A percentile compares a stretch with the other conserved stretches of the same genome.
These are phyloP conservation scores for Hypsizygus marmoreus DNA, from an alignment of 768 basidiomycete species.

Conservation along the genomic window DNA sequence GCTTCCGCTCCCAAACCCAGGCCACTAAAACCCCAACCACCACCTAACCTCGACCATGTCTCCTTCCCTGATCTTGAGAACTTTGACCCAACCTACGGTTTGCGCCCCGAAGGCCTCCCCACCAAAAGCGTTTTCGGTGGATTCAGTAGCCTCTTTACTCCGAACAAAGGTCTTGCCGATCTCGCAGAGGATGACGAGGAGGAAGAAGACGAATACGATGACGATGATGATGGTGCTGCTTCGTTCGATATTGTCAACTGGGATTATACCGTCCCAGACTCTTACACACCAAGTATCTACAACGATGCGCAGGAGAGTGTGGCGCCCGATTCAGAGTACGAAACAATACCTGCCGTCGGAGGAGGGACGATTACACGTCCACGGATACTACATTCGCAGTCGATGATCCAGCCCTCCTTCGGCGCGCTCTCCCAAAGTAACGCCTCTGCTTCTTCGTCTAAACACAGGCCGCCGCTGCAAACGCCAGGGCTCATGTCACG, in stretches of 20 bases:
- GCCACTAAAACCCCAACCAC: conserved; percentile 13
- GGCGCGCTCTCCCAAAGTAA: conserved; percentile 19
- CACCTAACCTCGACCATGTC: conserved; percentile 28
- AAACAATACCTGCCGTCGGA: conserved; percentile 89
- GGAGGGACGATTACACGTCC: conserved; percentile 88
- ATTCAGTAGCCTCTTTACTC: conserved; percentile 73
- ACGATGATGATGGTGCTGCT: conserved; percentile 34
- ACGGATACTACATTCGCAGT: conserved; percentile 83
- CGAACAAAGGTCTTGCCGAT: conserved; percentile 73
- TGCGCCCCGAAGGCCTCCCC: conserved; percentile 90
- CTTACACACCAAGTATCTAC: conserved; percentile 42
- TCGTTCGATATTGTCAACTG: conserved; percentile 73
- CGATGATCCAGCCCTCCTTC: conserved; percentile 58
- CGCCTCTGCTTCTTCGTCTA: conserved; percentile 18
- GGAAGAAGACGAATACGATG: conserved; percentile 41
- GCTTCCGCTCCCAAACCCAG: conserved; percentile 23
- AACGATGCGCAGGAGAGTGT: conserved; percentile 42
- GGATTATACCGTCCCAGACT: conserved; percentile 57
- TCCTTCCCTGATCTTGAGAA: conserved; percentile 63
- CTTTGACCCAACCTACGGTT: conserved; percentile 95
- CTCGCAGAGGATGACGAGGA: conserved; percentile 71
- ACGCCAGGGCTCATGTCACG: conserved; percentile 29
- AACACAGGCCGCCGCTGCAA: conserved; percentile 17
- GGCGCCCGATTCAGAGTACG: conserved; percentile 56
- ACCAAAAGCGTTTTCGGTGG: conserved; percentile 78